Percentiles rank a stretch among this genome's conserved stretches.
Evolutionary conservation across 257 asterid genomes (phyloP).

Genomic region (Solanum corneliomulleri): DNA sequence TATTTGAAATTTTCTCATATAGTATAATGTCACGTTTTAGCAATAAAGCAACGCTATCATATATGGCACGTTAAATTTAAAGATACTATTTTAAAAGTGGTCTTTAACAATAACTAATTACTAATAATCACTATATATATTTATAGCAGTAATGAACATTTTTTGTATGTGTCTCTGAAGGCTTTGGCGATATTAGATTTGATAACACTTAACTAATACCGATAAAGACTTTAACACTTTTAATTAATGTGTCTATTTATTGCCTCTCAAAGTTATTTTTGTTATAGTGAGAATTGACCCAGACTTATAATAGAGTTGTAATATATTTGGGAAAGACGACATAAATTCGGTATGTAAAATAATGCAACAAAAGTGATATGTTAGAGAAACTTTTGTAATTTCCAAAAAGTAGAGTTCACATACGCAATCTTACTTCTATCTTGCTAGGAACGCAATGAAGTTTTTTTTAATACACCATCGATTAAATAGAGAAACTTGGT

Average conservation of each 20-base stretch:
- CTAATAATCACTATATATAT: too few species aligned
- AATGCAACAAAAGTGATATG: neutral
- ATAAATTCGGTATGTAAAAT: neutral
- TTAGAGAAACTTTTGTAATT: neutral
- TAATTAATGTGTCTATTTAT: too few species aligned
- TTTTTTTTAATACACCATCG: neutral
- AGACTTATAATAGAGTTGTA: neutral
- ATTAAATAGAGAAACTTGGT: neutral
- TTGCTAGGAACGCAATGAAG: neutral
- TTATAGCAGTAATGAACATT: too few species aligned
- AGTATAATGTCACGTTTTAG: neutral
- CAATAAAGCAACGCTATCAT: neutral
- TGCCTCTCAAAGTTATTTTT: too few species aligned
- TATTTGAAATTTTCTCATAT: neutral
- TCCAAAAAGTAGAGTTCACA: neutral
- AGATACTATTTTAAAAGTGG: too few species aligned
- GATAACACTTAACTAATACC: too few species aligned
- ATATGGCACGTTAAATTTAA: neutral
- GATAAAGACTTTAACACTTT: too few species aligned
- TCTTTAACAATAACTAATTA: too few species aligned
- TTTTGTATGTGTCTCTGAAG: too few species aligned
- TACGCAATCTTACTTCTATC: rapidly evolving
- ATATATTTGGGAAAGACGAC: neutral
- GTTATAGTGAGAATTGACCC: neutral
- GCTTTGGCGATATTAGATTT: rapidly evolving